Evolutionary conservation across 176 grass and related monocot species (phyloP).

Genomic region (Carex littledalei): DNA sequence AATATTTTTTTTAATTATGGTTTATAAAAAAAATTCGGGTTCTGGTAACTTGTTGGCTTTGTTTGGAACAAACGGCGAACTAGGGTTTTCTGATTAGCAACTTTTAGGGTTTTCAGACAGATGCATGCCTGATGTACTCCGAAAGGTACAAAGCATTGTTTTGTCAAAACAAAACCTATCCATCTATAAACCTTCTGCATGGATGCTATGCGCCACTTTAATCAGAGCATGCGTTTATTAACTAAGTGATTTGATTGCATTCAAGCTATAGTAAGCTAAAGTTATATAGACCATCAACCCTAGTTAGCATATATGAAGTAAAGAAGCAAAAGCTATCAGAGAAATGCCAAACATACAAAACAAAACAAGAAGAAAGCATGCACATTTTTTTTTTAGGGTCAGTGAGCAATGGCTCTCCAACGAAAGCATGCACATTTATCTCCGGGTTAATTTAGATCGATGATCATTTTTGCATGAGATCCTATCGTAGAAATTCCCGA

Average conservation of each 20-base stretch:
- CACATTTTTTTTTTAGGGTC: too few relatives aligned
- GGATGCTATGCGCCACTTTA: not conserved
- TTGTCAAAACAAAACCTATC: slow-evolving; percentile 1
- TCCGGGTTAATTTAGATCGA: not conserved
- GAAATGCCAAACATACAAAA: not conserved
- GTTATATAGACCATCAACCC: not conserved
- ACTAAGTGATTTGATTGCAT: not conserved
- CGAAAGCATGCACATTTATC: not conserved
- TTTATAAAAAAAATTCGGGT: too few relatives aligned
- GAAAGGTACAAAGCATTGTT: not conserved
- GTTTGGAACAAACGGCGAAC: slow-evolving; percentile 4
- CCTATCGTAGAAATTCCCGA: not conserved
- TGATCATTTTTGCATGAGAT: not conserved
- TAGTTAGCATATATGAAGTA: not conserved
- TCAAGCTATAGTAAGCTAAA: not conserved
- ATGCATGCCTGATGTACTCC: slow-evolving; percentile 5
- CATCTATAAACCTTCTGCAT: not conserved
- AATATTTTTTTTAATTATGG: too few relatives aligned
- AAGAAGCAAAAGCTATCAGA: not conserved
- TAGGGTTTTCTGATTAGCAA: slow-evolving; percentile 9
- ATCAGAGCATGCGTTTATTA: not conserved
- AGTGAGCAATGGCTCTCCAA: too few relatives aligned
- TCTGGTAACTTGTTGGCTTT: not conserved
- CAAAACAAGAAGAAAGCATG: not conserved
- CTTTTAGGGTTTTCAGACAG: slow-evolving; percentile 5